Conservation (phyloP, 2,329 filamentous ascomycete species). For the Alternaria viburni region DNA sequence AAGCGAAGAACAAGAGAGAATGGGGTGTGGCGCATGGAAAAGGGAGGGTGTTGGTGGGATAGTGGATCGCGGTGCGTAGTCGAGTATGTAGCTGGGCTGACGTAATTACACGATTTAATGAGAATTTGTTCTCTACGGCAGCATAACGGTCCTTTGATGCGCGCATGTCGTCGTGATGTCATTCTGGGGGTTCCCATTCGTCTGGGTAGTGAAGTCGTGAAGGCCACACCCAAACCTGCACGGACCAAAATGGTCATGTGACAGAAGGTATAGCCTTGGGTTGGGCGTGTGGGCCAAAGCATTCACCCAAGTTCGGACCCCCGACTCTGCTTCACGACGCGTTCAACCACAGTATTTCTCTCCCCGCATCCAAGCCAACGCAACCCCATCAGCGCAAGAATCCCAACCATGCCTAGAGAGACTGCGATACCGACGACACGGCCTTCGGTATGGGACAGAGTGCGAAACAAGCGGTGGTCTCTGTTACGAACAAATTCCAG, state of each 20-base stretch:
- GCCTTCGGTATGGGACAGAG: neutral
- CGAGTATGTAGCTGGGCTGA: no score
- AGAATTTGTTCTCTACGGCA: no score
- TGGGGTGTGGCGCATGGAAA: no score
- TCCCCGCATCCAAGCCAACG: neutral
- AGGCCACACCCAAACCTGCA: neutral
- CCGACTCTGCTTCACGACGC: neutral
- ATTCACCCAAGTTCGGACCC: neutral
- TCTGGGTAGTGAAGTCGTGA: no score
- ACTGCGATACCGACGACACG: neutral
- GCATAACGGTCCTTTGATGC: no score
- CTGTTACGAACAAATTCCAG: neutral
- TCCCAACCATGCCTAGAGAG: neutral
- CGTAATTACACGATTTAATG: no score
- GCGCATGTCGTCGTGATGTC: no score
- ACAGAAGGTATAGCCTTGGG: neutral
- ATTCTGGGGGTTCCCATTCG: no score
- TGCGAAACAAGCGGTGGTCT: neutral
- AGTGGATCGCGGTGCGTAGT: no score
- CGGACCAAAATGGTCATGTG: neutral
- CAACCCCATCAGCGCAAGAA: neutral
- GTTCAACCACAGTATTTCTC: neutral
- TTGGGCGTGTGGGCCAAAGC: neutral
- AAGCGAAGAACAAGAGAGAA: no score
- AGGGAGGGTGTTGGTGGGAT: no score